Evolutionary conservation across 139 green algal species (phyloP).

Genomic region (Coelastrella sp.): DNA sequence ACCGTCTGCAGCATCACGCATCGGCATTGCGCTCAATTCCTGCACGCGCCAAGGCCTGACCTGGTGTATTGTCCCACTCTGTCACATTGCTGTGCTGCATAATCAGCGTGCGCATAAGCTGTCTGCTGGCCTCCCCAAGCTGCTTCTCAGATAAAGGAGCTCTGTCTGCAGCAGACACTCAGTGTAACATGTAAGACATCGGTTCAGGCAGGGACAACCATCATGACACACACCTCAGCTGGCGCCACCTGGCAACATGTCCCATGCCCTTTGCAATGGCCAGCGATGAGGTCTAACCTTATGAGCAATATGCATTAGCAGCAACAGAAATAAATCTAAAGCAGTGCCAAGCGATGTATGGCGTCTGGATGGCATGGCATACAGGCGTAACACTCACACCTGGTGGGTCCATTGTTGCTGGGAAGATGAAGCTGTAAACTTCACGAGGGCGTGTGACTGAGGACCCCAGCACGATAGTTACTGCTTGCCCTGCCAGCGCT

Average conservation of each 20-base stretch:
- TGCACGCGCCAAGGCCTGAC: neutral
- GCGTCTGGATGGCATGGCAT: neutral
- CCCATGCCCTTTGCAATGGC: too few species aligned
- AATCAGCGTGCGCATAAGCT: constrained; percentile 14
- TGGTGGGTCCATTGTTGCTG: neutral
- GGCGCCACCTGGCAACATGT: too few species aligned
- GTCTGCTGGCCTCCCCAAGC: neutral
- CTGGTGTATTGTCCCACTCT: constrained; percentile 30
- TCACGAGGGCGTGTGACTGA: constrained; percentile 27
- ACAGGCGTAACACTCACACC: neutral
- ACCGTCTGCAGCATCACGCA: neutral
- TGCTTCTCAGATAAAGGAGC: neutral
- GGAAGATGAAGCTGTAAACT: constrained; percentile 28
- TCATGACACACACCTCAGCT: neutral
- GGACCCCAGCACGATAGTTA: constrained; percentile 20
- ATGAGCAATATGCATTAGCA: too few species aligned
- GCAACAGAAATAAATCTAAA: neutral
- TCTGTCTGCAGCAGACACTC: neutral
- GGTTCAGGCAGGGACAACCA: neutral
- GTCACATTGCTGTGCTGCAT: constrained; percentile 28
- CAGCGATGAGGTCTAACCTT: too few species aligned
- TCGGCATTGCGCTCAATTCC: too few species aligned
- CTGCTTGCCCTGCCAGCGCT: neutral
- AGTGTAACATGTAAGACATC: neutral
- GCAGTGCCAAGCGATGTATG: neutral